Base-by-base conservation (phyloP, 345 rosid species). In the Euclidium syriacum region DNA sequence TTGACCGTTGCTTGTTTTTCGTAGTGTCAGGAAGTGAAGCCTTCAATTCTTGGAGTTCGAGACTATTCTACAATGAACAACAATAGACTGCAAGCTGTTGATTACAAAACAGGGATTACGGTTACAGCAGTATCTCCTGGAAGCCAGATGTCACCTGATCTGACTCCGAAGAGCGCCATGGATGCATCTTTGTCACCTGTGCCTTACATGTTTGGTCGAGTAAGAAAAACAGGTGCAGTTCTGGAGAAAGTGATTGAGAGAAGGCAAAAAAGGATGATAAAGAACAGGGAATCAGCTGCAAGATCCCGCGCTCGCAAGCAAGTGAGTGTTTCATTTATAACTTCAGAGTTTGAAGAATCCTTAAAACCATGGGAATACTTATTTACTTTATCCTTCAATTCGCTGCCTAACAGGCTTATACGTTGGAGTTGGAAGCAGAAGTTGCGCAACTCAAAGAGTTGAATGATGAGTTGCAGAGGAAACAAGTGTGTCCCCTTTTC, bases 301-400 rank as follows among this genome's bases (percentile, higher is more conserved):
- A 80, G 97, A 56, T 94, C 99, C 24, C 85, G 99, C 4, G 99
- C 99, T 67, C 99, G 99, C 35, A 94, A 94, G 77, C 99, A 94
- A 85, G 99, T 90, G 66, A 79, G 64, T 68, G 38, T 62, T n/a
- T 50, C n/a, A 11, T 20, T 50, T 16, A 3, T n/a, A 39, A 6
- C 19, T 8, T 34, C 42, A 8, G 27, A 43, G 39, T 27, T 26
- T 25, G n/a, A 35, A 11, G 22, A 57, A 48, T 30, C 12, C 4
- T 48, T 64, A 0, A 34, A 42, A 24, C 30, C 7, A 22, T 47
- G 16, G 27, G 34, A 7, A 27, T 26, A 10, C 30, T 57, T 19
- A 58, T 43, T 50, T 50, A 58, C 29, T 41, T 26, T 36, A n/a
- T n/a, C n/a, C n/a, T 55, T 54, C 47, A 2, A 41, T 38, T 70